A percentile compares a stretch with the other conserved stretches of the same genome.
Evolutionary conservation across 1,139 yeast genomes (phyloP).

Genomic region (Debaryomyces fabryi): DNA sequence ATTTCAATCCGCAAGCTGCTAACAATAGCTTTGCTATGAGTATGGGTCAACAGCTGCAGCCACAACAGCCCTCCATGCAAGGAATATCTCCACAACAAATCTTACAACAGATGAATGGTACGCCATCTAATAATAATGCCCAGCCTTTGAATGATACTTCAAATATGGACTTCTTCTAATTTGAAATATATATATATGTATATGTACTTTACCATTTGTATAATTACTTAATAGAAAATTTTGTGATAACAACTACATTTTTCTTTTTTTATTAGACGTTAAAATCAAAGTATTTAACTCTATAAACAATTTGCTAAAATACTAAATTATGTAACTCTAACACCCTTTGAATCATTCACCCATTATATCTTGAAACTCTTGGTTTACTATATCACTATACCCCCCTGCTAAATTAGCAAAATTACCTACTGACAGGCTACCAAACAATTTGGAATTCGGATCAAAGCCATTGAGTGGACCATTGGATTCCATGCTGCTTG

Average conservation of each 20-base stretch:
- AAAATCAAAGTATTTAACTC: background rate
- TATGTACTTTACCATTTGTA: background rate
- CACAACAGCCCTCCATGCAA: slow-evolving; percentile 16
- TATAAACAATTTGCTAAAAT: background rate
- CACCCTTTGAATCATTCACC: slow-evolving; percentile 17
- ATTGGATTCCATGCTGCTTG: background rate
- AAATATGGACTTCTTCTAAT: slow-evolving; percentile 21
- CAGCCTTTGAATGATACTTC: slow-evolving; percentile 11
- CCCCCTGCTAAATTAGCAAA: slow-evolving; percentile 24
- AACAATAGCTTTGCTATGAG: background rate
- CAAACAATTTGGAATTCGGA: background rate
- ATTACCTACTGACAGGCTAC: background rate
- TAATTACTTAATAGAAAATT: slow-evolving; percentile 2
- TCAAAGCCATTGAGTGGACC: background rate
- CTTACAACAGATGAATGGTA: slow-evolving; percentile 32
- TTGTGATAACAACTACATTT: background rate
- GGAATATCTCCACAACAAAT: slow-evolving; percentile 46
- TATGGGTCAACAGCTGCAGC: slow-evolving; percentile 12
- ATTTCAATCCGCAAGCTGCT: slow-evolving; percentile 1
- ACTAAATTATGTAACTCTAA: background rate
- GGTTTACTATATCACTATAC: slow-evolving; percentile 43
- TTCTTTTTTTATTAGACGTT: background rate
- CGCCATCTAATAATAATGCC: slow-evolving; percentile 13
- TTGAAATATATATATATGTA: background rate
- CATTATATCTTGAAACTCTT: slow-evolving; percentile 43